Evolutionary conservation across 257 asterid species (phyloP), one percentile per base, ranked within the genome.

Genomic region (Penstemon davidsonii): DNA sequence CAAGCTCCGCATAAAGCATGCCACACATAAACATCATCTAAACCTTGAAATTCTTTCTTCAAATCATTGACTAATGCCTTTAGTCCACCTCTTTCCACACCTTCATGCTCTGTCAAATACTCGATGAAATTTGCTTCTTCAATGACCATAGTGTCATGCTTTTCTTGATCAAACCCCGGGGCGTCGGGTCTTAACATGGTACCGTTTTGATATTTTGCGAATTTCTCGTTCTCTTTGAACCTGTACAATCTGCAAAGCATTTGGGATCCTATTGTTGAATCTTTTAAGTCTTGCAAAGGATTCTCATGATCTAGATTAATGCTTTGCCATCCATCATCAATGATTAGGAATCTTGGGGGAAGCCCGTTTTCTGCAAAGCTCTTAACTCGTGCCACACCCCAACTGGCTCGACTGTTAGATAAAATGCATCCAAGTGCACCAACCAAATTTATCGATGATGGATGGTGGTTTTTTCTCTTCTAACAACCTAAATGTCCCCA

Each of bases 251-350:
- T 75, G 66, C 80, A 75, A 8, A 73, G 81, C 88, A 83, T 83
- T 42, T 80, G 88, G 4, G 85, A 72, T 0, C 85, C 85, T 0
- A 76, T 75, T 0, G 67, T 56, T 1, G 75, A 49, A 41, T 73
- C 77, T 7, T 62, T 73, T 8, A 81, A 74, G 59, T 83, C 86
- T 42, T 50, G 66, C 0, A 52, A 10, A 0, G 88, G 88, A 55
- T 75, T 75, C 73, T 82, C 84, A 5, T 73, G 78, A 40, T 82
- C 86, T 76, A 74, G 70, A 72, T 78, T 78, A 57, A 82, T 78
- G 76, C 83, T 78, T 61, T 81, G 86, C 86, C 87, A 82, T 4
- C 87, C 87, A 41, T 82, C 87, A 37, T 82, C 87, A 4, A 82
- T 75, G 77, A 82, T 70, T 44, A 82, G 13, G 61, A 82, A 73